phyloP scores from a whole-genome alignment of 1,284 basidiomycete genomes.

The Wallemia mellicola region DNA sequence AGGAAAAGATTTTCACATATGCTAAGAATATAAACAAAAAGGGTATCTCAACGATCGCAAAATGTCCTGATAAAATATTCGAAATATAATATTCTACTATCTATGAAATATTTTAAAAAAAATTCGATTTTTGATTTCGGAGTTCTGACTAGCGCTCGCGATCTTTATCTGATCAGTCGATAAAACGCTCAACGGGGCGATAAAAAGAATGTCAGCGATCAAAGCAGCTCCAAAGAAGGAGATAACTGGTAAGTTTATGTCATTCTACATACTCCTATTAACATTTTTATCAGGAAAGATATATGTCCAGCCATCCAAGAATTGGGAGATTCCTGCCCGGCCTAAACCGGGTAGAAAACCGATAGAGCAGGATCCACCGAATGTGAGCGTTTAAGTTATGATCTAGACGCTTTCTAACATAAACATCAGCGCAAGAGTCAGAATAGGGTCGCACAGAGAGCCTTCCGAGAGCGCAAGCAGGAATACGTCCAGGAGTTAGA shows the following conservation, averaged over 20 bases:
- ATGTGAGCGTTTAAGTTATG: not conserved
- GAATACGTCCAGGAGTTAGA: not conserved
- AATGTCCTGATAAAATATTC: too few species aligned
- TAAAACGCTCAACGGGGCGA: not conserved
- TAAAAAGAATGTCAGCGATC: not conserved
- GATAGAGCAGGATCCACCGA: not conserved
- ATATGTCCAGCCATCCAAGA: not conserved
- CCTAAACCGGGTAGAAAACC: not conserved
- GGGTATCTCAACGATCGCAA: too few species aligned
- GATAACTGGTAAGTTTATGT: not conserved
- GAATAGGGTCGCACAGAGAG: not conserved
- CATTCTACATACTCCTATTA: not conserved
- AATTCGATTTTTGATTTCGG: too few species aligned
- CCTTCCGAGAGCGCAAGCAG: not conserved
- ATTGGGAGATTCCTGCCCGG: not conserved
- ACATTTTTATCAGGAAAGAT: not conserved
- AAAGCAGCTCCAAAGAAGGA: not conserved
- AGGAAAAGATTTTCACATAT: too few species aligned
- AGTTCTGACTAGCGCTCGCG: too few species aligned
- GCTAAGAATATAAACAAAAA: too few species aligned
- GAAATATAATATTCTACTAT: too few species aligned
- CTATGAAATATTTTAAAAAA: too few species aligned
- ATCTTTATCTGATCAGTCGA: not conserved
- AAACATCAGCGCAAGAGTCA: not conserved
- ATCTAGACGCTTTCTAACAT: not conserved